Evolutionary conservation across 2,329 filamentous ascomycete species (phyloP).

Genomic region (Aspergillus uvarum): DNA sequence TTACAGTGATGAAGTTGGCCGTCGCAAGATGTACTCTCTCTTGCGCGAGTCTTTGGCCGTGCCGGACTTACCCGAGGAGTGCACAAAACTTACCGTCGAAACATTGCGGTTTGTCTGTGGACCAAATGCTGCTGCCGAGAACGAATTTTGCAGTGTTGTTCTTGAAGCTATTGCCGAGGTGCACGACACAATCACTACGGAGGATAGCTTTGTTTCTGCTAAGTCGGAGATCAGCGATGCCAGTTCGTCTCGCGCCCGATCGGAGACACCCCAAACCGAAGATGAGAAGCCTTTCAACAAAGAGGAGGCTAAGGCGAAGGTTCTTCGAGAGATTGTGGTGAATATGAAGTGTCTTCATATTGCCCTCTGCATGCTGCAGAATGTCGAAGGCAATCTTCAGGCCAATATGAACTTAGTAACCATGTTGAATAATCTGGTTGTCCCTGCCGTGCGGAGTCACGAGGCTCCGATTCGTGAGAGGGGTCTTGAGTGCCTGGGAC

Average conservation of each 20-base stretch:
- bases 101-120: constrained; percentile 82
- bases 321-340: constrained; percentile 82
- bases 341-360: constrained; percentile 99
- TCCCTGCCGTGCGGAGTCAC: constrained; percentile 89
- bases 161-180: constrained; percentile 95
- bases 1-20: constrained; percentile 95
- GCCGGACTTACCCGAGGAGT: constrained; percentile 84
- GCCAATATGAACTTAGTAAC: constrained; percentile 87
- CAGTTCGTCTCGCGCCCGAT: constrained; percentile 50
- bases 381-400: constrained; percentile 83
- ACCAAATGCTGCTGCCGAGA: constrained; percentile 49
- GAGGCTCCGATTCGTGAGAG: constrained; percentile 90
- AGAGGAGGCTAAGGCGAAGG: constrained; percentile 66
- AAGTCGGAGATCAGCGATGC: constrained; percentile 76
- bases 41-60: constrained; percentile 82
- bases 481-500: constrained; percentile 81
- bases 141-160: constrained; percentile 56
- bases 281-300: constrained; percentile 57
- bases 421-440: constrained; percentile 97
- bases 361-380: constrained; percentile 94
- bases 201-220: constrained; percentile 92
- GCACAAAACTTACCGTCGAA: constrained; percentile 83
- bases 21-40: constrained; percentile 92
- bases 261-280: constrained; percentile 51
- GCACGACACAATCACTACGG: constrained; percentile 79